phyloP scores from a whole-genome alignment of 2,329 filamentous ascomycete species.

The Tolypocladium inflatum region DNA sequence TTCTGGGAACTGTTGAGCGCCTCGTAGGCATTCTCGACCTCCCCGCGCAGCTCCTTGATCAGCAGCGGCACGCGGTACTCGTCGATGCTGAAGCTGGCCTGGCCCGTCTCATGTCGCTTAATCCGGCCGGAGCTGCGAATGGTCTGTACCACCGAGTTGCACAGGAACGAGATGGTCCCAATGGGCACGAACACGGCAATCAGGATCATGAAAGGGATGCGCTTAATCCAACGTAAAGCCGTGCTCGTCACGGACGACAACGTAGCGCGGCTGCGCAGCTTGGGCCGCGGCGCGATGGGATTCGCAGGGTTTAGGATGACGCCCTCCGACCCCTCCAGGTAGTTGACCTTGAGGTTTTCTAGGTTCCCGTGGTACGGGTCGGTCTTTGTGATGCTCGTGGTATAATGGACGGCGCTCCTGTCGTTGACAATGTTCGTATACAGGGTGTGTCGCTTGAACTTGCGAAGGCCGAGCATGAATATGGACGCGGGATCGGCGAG shows the following conservation, averaged over 20 bases:
- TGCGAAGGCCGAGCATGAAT: constrained; percentile 70
- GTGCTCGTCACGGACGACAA: constrained; percentile 22
- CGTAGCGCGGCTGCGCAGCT: constrained; percentile 14
- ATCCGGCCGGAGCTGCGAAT: constrained; percentile 67
- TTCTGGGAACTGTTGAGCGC: constrained; percentile 58
- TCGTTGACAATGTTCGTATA: constrained; percentile 90
- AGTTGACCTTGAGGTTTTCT: constrained; percentile 61
- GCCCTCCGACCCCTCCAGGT: constrained; percentile 61
- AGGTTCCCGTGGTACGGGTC: constrained; percentile 64
- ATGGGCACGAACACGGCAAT: constrained; percentile 66
- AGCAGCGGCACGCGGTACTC: constrained; percentile 69
- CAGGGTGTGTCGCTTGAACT: constrained; percentile 66
- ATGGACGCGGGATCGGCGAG: constrained; percentile 77
- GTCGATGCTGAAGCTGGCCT: constrained; percentile 55
- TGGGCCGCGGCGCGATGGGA: constrained; percentile 44
- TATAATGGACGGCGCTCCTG: constrained; percentile 72
- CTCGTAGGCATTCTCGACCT: constrained; percentile 71
- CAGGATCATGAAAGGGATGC: constrained; percentile 54
- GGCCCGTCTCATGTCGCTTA: constrained; percentile 61
- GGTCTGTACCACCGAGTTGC: constrained; percentile 70
- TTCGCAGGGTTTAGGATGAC: constrained; percentile 63
- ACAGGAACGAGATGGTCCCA: constrained; percentile 58
- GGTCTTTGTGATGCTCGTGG: constrained; percentile 64
- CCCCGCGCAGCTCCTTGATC: constrained; percentile 64
- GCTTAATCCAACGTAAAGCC: constrained; percentile 29